Percentiles rank a stretch among this genome's conserved stretches.
These are phyloP conservation scores for Thecaphora thlaspeos DNA, from an alignment of 1,284 basidiomycete species.

Conservation along the genomic window DNA sequence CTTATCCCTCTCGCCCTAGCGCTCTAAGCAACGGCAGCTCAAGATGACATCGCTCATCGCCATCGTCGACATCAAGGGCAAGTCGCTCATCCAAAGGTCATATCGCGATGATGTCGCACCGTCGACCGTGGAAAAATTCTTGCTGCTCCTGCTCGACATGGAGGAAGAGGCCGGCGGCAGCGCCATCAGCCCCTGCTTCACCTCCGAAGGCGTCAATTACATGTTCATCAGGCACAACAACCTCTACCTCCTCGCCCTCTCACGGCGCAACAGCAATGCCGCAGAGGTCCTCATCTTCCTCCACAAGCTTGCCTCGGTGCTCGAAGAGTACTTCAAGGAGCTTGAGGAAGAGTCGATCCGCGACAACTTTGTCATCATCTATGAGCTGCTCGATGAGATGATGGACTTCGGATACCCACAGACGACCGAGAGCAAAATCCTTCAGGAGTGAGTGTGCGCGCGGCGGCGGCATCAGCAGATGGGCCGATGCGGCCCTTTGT, in stretches of 20 bases:
- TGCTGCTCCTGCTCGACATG: slow-evolving; percentile 90
- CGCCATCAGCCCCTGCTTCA: slow-evolving; percentile 80
- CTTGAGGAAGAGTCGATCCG: slow-evolving; percentile 98
- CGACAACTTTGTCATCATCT: slow-evolving; percentile 96
- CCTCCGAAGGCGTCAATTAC: slow-evolving; percentile 73
- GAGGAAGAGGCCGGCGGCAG: slow-evolving; percentile 90
- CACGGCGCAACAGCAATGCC: slow-evolving; percentile 93
- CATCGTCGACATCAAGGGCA: slow-evolving; percentile 97
- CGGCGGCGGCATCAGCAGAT: too few species aligned
- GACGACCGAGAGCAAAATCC: slow-evolving; percentile 97
- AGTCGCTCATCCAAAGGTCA: slow-evolving; percentile 94
- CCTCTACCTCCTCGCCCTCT: slow-evolving; percentile 89
- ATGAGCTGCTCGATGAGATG: slow-evolving; percentile 96
- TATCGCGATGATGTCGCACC: slow-evolving; percentile 94
- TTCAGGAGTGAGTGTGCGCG: slow-evolving; percentile 74
- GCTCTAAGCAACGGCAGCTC: too few species aligned
- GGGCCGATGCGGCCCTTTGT: too few species aligned
- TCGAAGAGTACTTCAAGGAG: slow-evolving; percentile 98
- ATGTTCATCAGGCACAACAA: slow-evolving; percentile 99
- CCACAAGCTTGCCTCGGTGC: slow-evolving; percentile 74
- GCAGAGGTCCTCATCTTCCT: slow-evolving; percentile 96
- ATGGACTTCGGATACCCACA: slow-evolving; percentile 99
- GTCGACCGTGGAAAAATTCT: slow-evolving; percentile 85
- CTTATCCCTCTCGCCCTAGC: too few species aligned
- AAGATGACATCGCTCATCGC: slow-evolving; percentile 66